Evolutionary conservation across 768 basidiomycete genomes (phyloP), one percentile per base, ranked within the genome.

Genomic region (Leccinum variicolor): DNA sequence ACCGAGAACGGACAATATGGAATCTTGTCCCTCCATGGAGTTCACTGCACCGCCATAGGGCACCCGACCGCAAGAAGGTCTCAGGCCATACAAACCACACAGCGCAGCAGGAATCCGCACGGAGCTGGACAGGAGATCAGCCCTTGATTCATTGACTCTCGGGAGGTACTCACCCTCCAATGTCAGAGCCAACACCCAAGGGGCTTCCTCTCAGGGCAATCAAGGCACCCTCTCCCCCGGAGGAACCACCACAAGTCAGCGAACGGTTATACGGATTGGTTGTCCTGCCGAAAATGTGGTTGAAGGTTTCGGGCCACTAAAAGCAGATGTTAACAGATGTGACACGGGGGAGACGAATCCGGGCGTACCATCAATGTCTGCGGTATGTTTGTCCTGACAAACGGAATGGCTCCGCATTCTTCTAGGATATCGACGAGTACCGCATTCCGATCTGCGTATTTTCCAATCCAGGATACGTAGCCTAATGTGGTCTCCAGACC

Each of bases 161-260:
- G 6, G 33, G 21, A 56, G 48, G 23, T 15, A 68, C 73, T 10
- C 66, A 87, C 89, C 90, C 89, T 64, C 87, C 88, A 57, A 92
- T 83, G 68, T 93, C 92, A 26, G 91, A 87, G 46, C 91, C 92
- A 10, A 92, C 81, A 28, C 91, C 89, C 59, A 82, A 45, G 1
- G 76, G 73, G 34, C 74, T 75, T 33, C 82, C 81, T 54, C 68
- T 76, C 58, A 72, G 43, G 26, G 63, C 85, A 45, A 93, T 64
- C 7, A 94, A 78, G 1, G 92, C 89, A 43, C 88, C 89, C 74
- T 94, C 93, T 31, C 92, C 93, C 6, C 93, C 93, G 4, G 87
- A 90, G 0, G 90, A 93, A 2, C 93, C 93, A 10, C 92, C 92
- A 6, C 77, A 73, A 6, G 88, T 91, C 47, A 91, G 75, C 15